A percentile compares a stretch with the other conserved stretches of the same genome.
These are phyloP conservation scores for Xanthoconium separans DNA, from an alignment of 1,284 basidiomycete species.

Conservation along the genomic window DNA sequence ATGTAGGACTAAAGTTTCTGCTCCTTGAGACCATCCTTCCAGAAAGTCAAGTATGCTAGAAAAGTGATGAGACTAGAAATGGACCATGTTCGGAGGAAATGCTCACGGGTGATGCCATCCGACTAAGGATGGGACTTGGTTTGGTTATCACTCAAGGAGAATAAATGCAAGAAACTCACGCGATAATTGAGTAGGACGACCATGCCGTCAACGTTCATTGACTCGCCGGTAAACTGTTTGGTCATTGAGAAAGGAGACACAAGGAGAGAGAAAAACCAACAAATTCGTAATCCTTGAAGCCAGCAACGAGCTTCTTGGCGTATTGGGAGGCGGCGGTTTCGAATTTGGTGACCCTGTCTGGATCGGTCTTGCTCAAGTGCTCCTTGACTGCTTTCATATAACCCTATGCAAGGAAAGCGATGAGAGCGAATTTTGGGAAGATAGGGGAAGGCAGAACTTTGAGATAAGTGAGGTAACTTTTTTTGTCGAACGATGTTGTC, in stretches of 20 bases:
- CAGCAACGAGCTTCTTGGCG: slow-evolving; percentile 87
- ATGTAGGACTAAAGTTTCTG: slow-evolving; percentile 55
- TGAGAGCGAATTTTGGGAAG: slow-evolving; percentile 8
- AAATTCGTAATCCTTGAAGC: slow-evolving; percentile 92
- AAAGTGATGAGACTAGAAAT: slow-evolving; percentile 11
- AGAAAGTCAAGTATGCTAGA: slow-evolving; percentile 89
- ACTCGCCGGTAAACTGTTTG: slow-evolving; percentile 80
- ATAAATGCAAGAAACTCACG: slow-evolving; percentile 37
- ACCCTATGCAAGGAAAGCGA: slow-evolving; percentile 40
- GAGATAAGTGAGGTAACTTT: slow-evolving; percentile 81
- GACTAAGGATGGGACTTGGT: slow-evolving; percentile 41
- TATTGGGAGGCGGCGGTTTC: slow-evolving; percentile 79
- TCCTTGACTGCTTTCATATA: slow-evolving; percentile 85
- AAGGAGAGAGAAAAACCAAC: slow-evolving; percentile 40
- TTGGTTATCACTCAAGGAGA: slow-evolving; percentile 7
- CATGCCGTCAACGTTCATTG: slow-evolving; percentile 88
- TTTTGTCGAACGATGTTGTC: slow-evolving; percentile 88
- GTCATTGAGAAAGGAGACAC: neutral
- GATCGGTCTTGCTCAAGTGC: slow-evolving; percentile 56
- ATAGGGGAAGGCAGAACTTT: slow-evolving; percentile 53
- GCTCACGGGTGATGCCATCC: slow-evolving; percentile 77
- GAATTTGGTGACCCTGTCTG: slow-evolving; percentile 76
- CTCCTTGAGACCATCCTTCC: slow-evolving; percentile 88
- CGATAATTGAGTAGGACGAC: slow-evolving; percentile 86
- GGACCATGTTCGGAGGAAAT: neutral